Evolutionary conservation across 2,329 filamentous ascomycete genomes (phyloP), one percentile per base, ranked within the genome.

Genomic region (Emergomyces orientalis): DNA sequence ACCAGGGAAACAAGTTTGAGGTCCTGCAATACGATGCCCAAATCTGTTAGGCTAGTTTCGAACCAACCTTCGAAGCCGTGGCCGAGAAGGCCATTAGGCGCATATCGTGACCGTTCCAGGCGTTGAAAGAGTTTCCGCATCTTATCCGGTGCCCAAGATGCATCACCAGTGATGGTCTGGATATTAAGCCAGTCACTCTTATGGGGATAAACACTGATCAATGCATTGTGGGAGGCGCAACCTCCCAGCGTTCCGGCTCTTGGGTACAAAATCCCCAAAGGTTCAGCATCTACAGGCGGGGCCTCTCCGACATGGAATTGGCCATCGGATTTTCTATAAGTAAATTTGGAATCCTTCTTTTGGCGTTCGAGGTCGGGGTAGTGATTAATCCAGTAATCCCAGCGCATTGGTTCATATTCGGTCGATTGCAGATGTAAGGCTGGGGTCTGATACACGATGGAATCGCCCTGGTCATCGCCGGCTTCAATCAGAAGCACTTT

Each of bases 351-450:
- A 70, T 88, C 84, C 60, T 77, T 76, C 27, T 79, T 76, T 65
- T 85, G 81, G 45, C 81, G 77, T 27, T 73, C 71, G 54, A 82
- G 74, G 64, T 86, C 79, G 9, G 78, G 75, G 68, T 86, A 87
- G 71, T 87, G 85, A 55, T 79, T 79, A n/a, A 86, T 82, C 66
- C 82, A 88, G 73, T 83, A 87, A 71, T 86, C 82, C 85, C 85
- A 88, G 55, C 78, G 75, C 67, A 85, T 78, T 22, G 79, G 77
- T 30, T 77, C 76, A 64, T 86, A 81, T 68, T 86, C 82, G 13
- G 82, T 84, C 1, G 81, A 78, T 25, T 79, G 76, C 57, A 79
- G 78, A 27, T 80, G 79, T 68, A 83, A 79, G 1, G 82, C 79
- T 7, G 85, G 84, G 5, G 85, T 78, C 11, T 81, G 78, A 65